Conservation (phyloP, 768 basidiomycete genomes). For the Leucosporidium scottii region DNA sequence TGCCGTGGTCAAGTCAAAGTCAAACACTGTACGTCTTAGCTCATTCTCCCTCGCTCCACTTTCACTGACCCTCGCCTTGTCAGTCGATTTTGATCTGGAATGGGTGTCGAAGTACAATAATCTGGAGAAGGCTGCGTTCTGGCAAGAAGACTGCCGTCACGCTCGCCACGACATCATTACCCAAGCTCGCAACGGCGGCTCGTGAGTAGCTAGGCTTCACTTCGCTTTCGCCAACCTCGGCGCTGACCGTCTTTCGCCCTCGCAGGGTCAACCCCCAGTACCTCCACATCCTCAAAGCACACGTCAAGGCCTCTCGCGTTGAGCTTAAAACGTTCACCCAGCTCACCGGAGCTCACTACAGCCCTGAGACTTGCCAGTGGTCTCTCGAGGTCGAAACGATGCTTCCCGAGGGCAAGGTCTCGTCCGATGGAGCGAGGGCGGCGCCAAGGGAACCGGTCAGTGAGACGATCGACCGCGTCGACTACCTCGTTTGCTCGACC, state of each 20-base stretch:
- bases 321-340: slow-evolving; percentile 7
- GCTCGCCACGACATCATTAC: slow-evolving; percentile 23
- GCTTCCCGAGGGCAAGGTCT: background rate
- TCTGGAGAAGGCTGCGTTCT: slow-evolving; percentile 29
- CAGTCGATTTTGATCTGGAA: slow-evolving; percentile 26
- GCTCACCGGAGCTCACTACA: background rate
- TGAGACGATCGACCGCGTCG: background rate
- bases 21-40: background rate
- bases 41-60: background rate
- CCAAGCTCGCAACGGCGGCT: slow-evolving; percentile 30
- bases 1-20: slow-evolving; percentile 29
- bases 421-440: background rate
- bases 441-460: background rate
- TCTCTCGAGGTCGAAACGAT: slow-evolving; percentile 3
- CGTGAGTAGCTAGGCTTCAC: background rate
- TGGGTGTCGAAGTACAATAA: slow-evolving; percentile 34
- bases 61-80: too few species aligned
- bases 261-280: slow-evolving; percentile 29
- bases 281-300: slow-evolving; percentile 17
- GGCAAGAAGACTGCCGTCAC: slow-evolving; percentile 14
- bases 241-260: too few species aligned
- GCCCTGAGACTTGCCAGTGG: slow-evolving; percentile 7
- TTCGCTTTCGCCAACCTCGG: background rate
- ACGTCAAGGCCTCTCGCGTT: slow-evolving; percentile 16
- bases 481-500: slow-evolving; percentile 27